phyloP scores from a whole-genome alignment of 2,329 filamentous ascomycete genomes.

The Phaeosphaeria sp. region DNA sequence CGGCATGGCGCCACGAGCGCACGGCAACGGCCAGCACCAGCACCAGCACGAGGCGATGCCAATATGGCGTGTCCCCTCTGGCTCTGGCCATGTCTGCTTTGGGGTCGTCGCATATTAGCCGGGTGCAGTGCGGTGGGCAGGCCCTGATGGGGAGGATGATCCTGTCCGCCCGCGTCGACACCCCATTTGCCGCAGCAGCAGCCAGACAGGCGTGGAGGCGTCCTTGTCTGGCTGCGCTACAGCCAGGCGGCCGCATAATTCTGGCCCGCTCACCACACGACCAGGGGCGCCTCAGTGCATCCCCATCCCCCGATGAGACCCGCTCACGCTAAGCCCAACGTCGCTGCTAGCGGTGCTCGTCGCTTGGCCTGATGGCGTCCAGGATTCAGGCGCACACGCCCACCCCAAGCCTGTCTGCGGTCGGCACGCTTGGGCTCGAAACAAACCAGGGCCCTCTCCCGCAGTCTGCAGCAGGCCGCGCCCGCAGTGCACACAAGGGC shows the following conservation, averaged over 20 bases:
- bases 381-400: conserved; percentile 35
- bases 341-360: conserved; percentile 29
- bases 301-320: conserved; percentile 33
- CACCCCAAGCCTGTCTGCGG: conserved; percentile 22
- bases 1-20: conserved; percentile 34
- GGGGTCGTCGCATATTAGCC: conserved; percentile 37
- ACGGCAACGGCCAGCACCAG: conserved; percentile 35
- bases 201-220: conserved; percentile 30
- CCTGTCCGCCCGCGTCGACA: conserved; percentile 31
- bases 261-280: conserved; percentile 24
- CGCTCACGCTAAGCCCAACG: conserved; percentile 41
- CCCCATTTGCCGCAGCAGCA: conserved; percentile 41
- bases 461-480: conserved; percentile 44
- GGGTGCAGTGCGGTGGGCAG: conserved; percentile 33
- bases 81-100: conserved; percentile 33
- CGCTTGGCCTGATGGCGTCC: conserved; percentile 35
- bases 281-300: neutral
- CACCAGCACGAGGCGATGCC: conserved; percentile 32
- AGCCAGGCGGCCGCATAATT: conserved; percentile 37
- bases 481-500: conserved; percentile 42
- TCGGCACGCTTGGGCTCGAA: conserved; percentile 38
- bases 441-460: conserved; percentile 39
- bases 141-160: conserved; percentile 28
- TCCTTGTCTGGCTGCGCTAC: conserved; percentile 23
- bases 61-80: conserved; percentile 38